A percentile compares a stretch with the other conserved stretches of the same genome.
These are phyloP conservation scores for Blastobotrys proliferans DNA, from an alignment of 1,139 yeast species.

Conservation along the genomic window DNA sequence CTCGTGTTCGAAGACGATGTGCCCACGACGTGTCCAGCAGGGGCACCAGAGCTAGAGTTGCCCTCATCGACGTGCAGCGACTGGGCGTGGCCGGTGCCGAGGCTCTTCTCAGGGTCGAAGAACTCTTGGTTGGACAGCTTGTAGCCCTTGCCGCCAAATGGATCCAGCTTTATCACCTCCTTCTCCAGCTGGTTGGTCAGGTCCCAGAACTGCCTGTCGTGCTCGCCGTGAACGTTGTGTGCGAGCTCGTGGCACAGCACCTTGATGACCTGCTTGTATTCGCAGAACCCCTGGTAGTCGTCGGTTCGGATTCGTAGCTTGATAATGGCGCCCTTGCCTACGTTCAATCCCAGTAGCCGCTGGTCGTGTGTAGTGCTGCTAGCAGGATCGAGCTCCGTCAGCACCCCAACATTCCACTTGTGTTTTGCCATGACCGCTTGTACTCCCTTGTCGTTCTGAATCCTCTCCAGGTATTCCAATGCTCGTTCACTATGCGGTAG, in stretches of 20 bases:
- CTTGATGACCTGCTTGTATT: constrained; percentile 34
- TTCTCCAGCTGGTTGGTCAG: constrained; percentile 34
- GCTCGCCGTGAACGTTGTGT: constrained; percentile 38
- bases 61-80: constrained; percentile 28
- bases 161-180: constrained; percentile 36
- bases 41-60: constrained; percentile 10
- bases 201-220: constrained; percentile 38
- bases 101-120: constrained; percentile 23
- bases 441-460: constrained; percentile 36
- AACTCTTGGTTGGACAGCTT: constrained; percentile 22
- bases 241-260: constrained; percentile 41
- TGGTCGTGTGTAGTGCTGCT: constrained; percentile 33
- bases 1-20: neutral
- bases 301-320: constrained; percentile 40
- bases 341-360: constrained; percentile 35
- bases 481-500: constrained; percentile 35
- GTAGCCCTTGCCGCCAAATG: constrained; percentile 26
- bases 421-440: constrained; percentile 37
- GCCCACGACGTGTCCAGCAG: neutral
- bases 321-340: constrained; percentile 37
- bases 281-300: constrained; percentile 38
- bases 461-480: constrained; percentile 29
- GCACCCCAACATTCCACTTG: constrained; percentile 35
- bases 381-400: constrained; percentile 41
- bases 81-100: constrained; percentile 20